These are phyloP conservation scores for Ophiostoma populinum DNA, from an alignment of 2,329 filamentous ascomycete species.

Conservation along the genomic window DNA sequence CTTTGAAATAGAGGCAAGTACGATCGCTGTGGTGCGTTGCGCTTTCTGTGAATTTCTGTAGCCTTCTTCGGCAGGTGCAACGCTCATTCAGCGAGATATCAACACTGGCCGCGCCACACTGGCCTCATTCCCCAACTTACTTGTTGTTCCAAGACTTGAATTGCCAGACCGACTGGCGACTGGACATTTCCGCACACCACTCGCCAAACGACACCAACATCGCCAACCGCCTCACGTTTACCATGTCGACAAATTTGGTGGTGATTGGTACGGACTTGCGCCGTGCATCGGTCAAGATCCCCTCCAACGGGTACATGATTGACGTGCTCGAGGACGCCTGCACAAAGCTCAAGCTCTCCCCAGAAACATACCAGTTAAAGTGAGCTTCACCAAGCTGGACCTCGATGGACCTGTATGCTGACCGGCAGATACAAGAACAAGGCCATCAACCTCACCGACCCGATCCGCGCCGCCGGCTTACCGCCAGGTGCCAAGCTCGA, in stretches of 20 bases:
- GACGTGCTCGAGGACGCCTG: constrained; percentile 83
- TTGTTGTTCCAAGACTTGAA: no score
- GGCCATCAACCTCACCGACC: constrained; percentile 65
- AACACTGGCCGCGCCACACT: no score
- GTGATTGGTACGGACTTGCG: constrained; percentile 69
- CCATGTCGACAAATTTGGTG: constrained; percentile 77
- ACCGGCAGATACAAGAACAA: constrained; percentile 59
- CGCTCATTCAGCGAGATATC: no score
- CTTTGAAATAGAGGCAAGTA: constrained; percentile 2
- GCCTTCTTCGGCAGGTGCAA: constrained; percentile 6
- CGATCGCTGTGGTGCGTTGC: not conserved
- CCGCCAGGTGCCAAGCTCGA: constrained; percentile 79
- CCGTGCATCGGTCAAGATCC: constrained; percentile 67
- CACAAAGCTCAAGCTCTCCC: constrained; percentile 55
- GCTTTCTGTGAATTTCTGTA: constrained; percentile 7
- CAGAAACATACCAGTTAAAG: constrained; percentile 69
- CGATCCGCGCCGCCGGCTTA: constrained; percentile 70
- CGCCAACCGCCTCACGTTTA: constrained; percentile 14
- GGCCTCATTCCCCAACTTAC: not conserved
- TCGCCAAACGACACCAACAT: no score
- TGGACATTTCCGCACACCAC: no score
- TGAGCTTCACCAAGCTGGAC: constrained; percentile 20
- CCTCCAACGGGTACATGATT: constrained; percentile 60
- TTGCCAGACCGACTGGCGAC: no score
- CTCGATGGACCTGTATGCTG: not conserved